phyloP scores from a whole-genome alignment of 2,329 filamentous ascomycete genomes.

The Fusarium veterinarium region DNA sequence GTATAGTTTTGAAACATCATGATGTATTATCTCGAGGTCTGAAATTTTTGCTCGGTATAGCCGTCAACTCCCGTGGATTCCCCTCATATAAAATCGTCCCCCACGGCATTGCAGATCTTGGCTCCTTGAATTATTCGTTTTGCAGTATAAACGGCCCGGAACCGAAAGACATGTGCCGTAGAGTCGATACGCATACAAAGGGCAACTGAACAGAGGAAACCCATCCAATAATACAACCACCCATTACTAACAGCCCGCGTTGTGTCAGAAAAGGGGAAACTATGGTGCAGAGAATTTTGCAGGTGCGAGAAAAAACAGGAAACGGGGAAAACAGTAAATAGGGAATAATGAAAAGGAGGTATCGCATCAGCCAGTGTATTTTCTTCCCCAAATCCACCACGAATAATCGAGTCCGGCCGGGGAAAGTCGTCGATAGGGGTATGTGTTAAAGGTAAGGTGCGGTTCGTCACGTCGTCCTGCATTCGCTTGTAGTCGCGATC shows the following conservation, averaged over 20 bases:
- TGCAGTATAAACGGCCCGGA: conserved; percentile 27
- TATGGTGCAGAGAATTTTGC: conserved; percentile 51
- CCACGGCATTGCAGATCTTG: conserved; percentile 38
- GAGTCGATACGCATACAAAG: conserved; percentile 42
- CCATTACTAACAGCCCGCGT: conserved; percentile 47
- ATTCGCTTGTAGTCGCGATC: conserved; percentile 52
- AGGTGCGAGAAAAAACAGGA: conserved; percentile 42
- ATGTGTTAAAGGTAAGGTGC: conserved; percentile 48
- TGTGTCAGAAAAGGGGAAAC: conserved; percentile 48
- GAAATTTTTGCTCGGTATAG: conserved; percentile 49
- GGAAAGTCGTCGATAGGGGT: conserved; percentile 45
- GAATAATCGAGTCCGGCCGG: conserved; percentile 39
- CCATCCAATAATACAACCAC: conserved; percentile 53
- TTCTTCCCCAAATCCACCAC: conserved; percentile 41
- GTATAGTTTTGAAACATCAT: conserved; percentile 48
- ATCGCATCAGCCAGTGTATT: conserved; percentile 50
- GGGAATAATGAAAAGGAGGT: conserved; percentile 48
- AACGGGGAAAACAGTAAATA: conserved; percentile 38
- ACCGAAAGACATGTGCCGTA: conserved; percentile 28
- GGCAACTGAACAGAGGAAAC: conserved; percentile 46
- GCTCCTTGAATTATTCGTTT: conserved; percentile 35
- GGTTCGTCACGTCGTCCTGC: conserved; percentile 56
- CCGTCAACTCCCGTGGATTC: conserved; percentile 46
- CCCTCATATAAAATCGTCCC: conserved; percentile 39
- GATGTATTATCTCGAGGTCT: conserved; percentile 54